These are phyloP conservation scores for Xylariales sp. DNA, from an alignment of 2,329 filamentous ascomycete species.

Conservation along the genomic window DNA sequence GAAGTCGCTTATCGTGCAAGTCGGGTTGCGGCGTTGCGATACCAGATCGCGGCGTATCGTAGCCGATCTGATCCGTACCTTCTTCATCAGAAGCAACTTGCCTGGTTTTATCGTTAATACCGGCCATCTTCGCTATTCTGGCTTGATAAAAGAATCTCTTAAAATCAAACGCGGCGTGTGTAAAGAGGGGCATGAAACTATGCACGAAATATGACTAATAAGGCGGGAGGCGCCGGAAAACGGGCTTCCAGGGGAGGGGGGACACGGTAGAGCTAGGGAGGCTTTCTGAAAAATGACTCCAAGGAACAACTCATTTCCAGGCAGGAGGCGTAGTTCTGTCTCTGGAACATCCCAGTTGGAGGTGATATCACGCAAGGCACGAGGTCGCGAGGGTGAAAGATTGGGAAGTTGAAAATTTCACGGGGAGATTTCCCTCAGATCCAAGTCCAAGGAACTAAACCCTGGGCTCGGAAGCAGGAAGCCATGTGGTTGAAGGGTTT, in stretches of 20 bases:
- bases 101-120: constrained; percentile 51
- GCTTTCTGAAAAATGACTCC: constrained; percentile 8
- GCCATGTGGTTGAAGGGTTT: constrained; percentile 12
- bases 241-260: constrained; percentile 3
- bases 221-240: background rate
- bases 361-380: constrained; percentile 5
- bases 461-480: constrained; percentile 8
- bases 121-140: constrained; percentile 22
- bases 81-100: constrained; percentile 62
- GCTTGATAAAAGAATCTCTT: constrained; percentile 1
- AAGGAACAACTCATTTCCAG: constrained; percentile 9
- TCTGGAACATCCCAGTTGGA: constrained; percentile 8
- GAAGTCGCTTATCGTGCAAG: constrained; percentile 88
- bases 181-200: constrained; percentile 11
- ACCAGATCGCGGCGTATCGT: constrained; percentile 83
- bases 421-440: constrained; percentile 6
- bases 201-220: constrained; percentile 3
- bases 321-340: constrained; percentile 8
- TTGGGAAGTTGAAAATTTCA: constrained; percentile 8
- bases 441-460: constrained; percentile 4
- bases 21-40: constrained; percentile 92
- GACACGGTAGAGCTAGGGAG: constrained; percentile 10
- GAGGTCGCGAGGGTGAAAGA: constrained; percentile 1
- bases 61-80: constrained; percentile 71
- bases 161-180: constrained; percentile 5